Percentiles rank a stretch among this genome's conserved stretches.
phyloP scores from a whole-genome alignment of 1,284 basidiomycete species.

The Heterobasidion occidentale region DNA sequence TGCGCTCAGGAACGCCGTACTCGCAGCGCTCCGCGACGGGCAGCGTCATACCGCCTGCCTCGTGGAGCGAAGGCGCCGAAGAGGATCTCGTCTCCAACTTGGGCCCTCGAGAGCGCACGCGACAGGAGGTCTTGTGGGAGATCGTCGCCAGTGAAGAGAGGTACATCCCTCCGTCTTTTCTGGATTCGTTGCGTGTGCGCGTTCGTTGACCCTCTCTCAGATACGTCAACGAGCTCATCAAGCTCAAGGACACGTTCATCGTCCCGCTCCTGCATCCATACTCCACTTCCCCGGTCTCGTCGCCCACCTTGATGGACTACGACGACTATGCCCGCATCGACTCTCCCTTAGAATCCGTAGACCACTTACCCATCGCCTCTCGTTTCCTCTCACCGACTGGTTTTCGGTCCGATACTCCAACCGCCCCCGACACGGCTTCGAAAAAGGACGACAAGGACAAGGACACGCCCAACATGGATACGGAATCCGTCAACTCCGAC shows the following conservation, averaged over 20 bases:
- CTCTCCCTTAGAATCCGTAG: constrained; percentile 59
- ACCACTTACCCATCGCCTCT: constrained; percentile 85
- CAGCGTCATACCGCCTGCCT: constrained; percentile 72
- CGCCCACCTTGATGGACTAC: constrained; percentile 52
- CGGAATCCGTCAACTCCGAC: constrained; percentile 64
- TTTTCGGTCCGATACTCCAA: constrained; percentile 41
- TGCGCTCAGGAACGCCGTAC: constrained; percentile 73
- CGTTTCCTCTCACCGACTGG: constrained; percentile 79
- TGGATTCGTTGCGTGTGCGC: constrained; percentile 1
- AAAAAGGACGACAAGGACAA: constrained; percentile 40
- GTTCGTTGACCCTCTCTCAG: constrained; percentile 33
- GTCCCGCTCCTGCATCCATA: constrained; percentile 84
- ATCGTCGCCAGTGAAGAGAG: constrained; percentile 96
- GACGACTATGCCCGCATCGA: constrained; percentile 53
- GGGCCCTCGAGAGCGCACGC: constrained; percentile 86
- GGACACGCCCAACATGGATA: constrained; percentile 54
- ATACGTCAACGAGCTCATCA: constrained; percentile 85
- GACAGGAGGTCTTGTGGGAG: constrained; percentile 97
- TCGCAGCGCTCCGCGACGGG: constrained; percentile 66
- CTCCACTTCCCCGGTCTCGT: constrained; percentile 46
- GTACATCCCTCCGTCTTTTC: constrained; percentile 34
- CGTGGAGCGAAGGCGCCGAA: constrained; percentile 95
- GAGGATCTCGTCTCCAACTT: constrained; percentile 93
- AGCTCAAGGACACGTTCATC: constrained; percentile 91
- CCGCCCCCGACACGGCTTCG: constrained; percentile 17